phyloP scores from a whole-genome alignment of 2,329 filamentous ascomycete genomes.

The Xylaria sp. region DNA sequence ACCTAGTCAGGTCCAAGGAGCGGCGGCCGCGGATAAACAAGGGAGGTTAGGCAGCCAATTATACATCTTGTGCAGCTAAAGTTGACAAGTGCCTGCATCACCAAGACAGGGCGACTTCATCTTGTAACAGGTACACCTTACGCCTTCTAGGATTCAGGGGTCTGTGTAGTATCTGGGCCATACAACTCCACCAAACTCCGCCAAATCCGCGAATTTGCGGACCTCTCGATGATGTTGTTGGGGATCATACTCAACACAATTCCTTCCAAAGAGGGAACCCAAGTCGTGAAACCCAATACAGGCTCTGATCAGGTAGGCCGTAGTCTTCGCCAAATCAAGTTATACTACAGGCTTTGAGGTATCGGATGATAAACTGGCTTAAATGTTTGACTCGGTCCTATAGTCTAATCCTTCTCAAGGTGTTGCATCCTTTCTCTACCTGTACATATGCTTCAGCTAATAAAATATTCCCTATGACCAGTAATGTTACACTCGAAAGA shows the following conservation, averaged over 20 bases:
- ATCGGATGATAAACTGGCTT: neutral
- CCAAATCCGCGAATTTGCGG: constrained; percentile 5
- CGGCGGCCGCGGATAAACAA: neutral
- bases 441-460: neutral
- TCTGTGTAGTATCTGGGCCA: neutral
- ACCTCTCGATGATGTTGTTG: neutral
- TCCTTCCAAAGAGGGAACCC: neutral
- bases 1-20: neutral
- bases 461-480: neutral
- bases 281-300: neutral
- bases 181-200: constrained; percentile 21
- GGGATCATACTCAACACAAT: neutral
- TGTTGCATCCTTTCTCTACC: neutral
- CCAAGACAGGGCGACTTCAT: neutral
- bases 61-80: neutral
- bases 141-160: neutral
- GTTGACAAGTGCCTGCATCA: constrained; percentile 2
- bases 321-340: neutral
- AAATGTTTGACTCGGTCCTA: neutral
- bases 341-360: neutral
- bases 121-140: neutral
- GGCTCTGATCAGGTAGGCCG: neutral
- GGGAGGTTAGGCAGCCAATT: neutral
- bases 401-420: neutral
- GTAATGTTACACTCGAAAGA: neutral